phyloP scores from a whole-genome alignment of 2,329 filamentous ascomycete species.

The Fusarium annulatum region DNA sequence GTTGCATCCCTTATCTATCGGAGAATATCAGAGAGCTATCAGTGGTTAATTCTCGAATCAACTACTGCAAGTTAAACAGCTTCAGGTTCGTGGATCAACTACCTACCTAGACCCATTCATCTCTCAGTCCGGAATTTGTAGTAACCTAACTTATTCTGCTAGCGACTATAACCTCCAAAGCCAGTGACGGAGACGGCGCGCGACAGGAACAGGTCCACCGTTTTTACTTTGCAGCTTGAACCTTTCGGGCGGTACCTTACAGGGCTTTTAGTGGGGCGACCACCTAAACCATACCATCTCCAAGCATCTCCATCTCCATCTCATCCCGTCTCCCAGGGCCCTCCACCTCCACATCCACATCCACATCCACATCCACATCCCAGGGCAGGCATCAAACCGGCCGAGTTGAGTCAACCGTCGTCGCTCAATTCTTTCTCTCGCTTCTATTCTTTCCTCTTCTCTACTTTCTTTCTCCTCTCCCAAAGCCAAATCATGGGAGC shows the following conservation, averaged over 20 bases:
- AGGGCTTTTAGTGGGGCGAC: conserved; percentile 31
- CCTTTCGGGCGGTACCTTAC: conserved; percentile 37
- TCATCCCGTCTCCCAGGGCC: neutral
- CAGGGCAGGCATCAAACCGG: conserved; percentile 9
- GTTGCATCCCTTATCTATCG: conserved; percentile 21
- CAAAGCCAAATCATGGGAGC: conserved; percentile 37
- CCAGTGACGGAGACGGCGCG: conserved; percentile 31
- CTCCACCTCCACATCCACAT: neutral
- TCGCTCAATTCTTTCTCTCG: neutral
- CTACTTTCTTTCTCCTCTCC: neutral
- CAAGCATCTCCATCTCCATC: neutral
- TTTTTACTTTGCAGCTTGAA: conserved; percentile 26
- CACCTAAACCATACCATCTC: conserved; percentile 3
- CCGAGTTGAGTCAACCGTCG: conserved; percentile 9
- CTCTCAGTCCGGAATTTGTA: conserved; percentile 21
- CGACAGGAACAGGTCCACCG: neutral
- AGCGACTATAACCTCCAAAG: neutral
- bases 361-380: conserved; percentile 3
- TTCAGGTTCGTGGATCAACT: neutral
- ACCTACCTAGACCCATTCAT: neutral
- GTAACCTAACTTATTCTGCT: neutral
- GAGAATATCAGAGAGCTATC: conserved; percentile 21
- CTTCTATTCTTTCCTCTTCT: neutral
- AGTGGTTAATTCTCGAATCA: neutral
- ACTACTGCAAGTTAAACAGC: neutral